Evolutionary conservation across 2,329 filamentous ascomycete genomes (phyloP).

Genomic region (Cordyceps sp.): DNA sequence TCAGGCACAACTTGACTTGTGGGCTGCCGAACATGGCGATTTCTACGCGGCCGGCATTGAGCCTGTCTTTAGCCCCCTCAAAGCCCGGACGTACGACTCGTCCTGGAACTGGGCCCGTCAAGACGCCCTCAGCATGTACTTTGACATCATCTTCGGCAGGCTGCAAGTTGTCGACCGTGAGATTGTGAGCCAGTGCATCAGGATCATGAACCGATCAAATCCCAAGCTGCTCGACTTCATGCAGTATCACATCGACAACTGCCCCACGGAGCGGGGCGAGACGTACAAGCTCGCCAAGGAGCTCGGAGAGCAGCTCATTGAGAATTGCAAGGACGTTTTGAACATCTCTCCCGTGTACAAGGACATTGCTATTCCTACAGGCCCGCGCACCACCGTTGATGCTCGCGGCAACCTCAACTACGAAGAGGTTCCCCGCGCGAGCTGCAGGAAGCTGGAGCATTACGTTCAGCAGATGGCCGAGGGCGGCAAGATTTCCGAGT

Average conservation of each 20-base stretch:
- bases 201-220: constrained; percentile 98
- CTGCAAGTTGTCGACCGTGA: constrained; percentile 88
- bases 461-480: constrained; percentile 98
- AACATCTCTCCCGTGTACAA: constrained; percentile 79
- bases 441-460: constrained; percentile 92
- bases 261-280: constrained; percentile 88
- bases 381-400: constrained; percentile 83
- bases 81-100: constrained; percentile 92
- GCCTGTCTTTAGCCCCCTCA: constrained; percentile 82
- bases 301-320: constrained; percentile 81
- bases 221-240: constrained; percentile 93
- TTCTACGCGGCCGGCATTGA: constrained; percentile 92
- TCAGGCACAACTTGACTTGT: constrained; percentile 85
- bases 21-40: constrained; percentile 90
- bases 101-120: constrained; percentile 99
- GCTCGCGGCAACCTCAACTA: constrained; percentile 85
- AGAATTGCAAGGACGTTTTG: constrained; percentile 92
- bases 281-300: constrained; percentile 97
- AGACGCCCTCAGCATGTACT: constrained; percentile 96
- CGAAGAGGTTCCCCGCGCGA: constrained; percentile 69
- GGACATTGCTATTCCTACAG: constrained; percentile 84
- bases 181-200: constrained; percentile 96
- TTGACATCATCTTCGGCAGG: constrained; percentile 94
- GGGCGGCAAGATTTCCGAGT: constrained; percentile 95
- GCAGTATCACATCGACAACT: constrained; percentile 99